Percentiles rank a stretch among this genome's conserved stretches.
Evolutionary conservation across 768 basidiomycete species (phyloP).

Genomic region (Pulveroboletus sp.): DNA sequence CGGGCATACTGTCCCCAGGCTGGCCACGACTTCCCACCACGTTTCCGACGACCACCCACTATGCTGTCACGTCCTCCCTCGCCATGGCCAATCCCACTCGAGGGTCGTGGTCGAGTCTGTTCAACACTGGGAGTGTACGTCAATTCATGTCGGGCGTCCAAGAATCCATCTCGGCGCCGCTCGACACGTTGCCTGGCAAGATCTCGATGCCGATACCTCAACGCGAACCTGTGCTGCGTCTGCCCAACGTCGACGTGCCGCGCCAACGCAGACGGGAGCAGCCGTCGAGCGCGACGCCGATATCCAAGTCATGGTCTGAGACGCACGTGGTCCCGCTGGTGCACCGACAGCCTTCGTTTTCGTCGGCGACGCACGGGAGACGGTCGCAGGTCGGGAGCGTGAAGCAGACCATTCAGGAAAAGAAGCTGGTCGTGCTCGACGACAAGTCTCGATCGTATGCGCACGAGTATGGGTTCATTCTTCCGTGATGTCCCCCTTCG

Average conservation of each 20-base stretch:
- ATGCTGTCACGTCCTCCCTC: conserved; percentile 37
- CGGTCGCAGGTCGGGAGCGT: conserved; percentile 36
- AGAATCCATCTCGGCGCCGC: conserved; percentile 43
- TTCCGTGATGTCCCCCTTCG: not conserved
- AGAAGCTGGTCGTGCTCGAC: conserved; percentile 37
- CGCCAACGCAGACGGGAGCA: conserved; percentile 29
- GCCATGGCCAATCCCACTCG: conserved; percentile 60
- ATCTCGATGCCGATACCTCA: conserved; percentile 25
- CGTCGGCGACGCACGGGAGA: conserved; percentile 39
- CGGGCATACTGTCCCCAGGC: conserved; percentile 43
- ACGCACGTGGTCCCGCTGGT: conserved; percentile 29
- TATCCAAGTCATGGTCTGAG: conserved; percentile 61
- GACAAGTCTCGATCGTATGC: conserved; percentile 18
- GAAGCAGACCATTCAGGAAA: conserved; percentile 30
- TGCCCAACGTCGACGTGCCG: conserved; percentile 28
- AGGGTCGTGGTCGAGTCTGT: conserved; percentile 79
- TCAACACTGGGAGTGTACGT: conserved; percentile 61
- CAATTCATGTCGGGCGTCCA: conserved; percentile 65
- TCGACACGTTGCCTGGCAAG: conserved; percentile 23
- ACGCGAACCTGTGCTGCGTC: conserved; percentile 17
- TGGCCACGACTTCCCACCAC: conserved; percentile 49
- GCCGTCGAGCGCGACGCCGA: conserved; percentile 25
- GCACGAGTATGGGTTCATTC: conserved; percentile 8
- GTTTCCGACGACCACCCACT: conserved; percentile 39
- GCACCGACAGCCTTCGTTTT: conserved; percentile 36